Base-by-base conservation (phyloP, 768 basidiomycete genomes). In the Podaxis sp. region DNA sequence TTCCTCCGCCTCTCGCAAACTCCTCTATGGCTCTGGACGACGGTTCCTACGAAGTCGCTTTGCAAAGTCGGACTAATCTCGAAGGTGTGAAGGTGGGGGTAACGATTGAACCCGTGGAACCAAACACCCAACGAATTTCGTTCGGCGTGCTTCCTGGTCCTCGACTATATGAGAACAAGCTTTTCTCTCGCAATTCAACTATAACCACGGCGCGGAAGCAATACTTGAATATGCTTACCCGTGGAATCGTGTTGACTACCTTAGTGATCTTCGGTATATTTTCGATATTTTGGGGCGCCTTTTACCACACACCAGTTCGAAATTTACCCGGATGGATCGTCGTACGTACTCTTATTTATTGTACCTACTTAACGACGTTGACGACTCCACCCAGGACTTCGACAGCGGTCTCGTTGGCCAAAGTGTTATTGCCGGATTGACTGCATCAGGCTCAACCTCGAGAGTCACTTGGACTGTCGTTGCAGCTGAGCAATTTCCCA, bases 201-300 rank as follows among this genome's bases (percentile, higher is more conserved):
- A 15, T 62, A 1, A 38, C 52, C 1, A 13, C 19, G 9, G 73
- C 73, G 17, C 80, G 85, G 36, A 70, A 65, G 26, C 64, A 66
- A 13, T 87, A 85, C 74, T 62, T 86, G 59, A 81, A 77, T 66
- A 74, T 79, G 5, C 71, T 84, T 52, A 17, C 77, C 6, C 65
- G 67, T 8, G 79, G 78, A 13, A 67, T 75, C 2, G 65, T 76
- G 12, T 59, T 80, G 28, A 69, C 84, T 17, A 68, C 76, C 12
- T 52, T 84, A 33, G 68, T 80, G n/a, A 80, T 88, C 51, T 80
- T 84, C 64, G 72, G 71, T 0, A 73, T 87, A 19, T 72, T 88
- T 61, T 72, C 84, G 2, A 86, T 88, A 52, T 88, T 82, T 69
- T 88, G 86, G 85, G 77, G 77, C 4, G 68, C 84, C 9, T 70